Conservation (phyloP, 306 rosid species). For the Quercus gilva region DNA sequence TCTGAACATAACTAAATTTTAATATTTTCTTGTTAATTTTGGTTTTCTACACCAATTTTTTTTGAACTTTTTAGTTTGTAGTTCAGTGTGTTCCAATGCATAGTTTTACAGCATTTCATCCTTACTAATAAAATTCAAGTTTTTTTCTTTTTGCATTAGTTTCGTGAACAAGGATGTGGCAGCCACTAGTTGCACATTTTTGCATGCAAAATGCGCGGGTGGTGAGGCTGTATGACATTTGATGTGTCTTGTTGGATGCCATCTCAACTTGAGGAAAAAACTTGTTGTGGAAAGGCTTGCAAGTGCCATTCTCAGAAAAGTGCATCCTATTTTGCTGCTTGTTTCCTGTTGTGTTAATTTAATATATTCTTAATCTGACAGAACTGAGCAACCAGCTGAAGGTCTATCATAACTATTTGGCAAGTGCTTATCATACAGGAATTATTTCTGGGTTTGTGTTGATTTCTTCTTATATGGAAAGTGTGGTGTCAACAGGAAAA, state of each 20-base stretch:
- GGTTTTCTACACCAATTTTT: not conserved
- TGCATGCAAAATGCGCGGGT: not conserved
- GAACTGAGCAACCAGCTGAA: slow-evolving; percentile 50
- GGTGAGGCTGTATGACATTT: not conserved
- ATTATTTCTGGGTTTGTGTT: slow-evolving; percentile 81
- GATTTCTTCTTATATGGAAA: slow-evolving; percentile 74
- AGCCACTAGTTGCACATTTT: not conserved
- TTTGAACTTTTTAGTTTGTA: not conserved
- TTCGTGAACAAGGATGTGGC: not conserved
- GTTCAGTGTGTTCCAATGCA: not conserved
- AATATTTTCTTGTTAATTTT: not conserved
- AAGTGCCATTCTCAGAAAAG: not conserved
- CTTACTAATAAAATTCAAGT: not conserved
- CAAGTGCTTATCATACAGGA: slow-evolving; percentile 94
- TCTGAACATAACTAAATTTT: not conserved
- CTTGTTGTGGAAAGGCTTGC: not conserved
- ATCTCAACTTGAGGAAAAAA: not conserved
- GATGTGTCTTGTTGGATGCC: not conserved
- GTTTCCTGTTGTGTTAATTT: not conserved
- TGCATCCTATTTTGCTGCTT: not conserved
- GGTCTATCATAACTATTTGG: slow-evolving; percentile 77
- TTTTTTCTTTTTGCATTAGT: not conserved
- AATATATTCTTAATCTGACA: slow-evolving; percentile 27
- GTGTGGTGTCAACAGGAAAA: slow-evolving; percentile 54
- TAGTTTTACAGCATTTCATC: not conserved